These are phyloP conservation scores for Calonectria hongkongensis DNA, from an alignment of 2,329 filamentous ascomycete species.

Conservation along the genomic window DNA sequence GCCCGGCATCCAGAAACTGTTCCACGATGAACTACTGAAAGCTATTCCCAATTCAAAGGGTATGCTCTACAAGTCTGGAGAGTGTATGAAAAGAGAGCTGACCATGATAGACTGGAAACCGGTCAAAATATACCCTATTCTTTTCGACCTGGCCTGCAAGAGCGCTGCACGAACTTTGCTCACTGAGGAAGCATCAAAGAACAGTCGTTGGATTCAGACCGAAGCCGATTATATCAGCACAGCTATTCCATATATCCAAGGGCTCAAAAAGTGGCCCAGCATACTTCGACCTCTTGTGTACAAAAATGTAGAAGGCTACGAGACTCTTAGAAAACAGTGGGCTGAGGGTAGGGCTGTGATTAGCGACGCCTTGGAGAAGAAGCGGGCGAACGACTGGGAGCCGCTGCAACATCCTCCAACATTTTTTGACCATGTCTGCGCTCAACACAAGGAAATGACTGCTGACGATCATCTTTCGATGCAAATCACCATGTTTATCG, in stretches of 20 bases:
- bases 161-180: slow-evolving; percentile 3
- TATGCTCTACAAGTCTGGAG: not conserved
- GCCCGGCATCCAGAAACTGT: not conserved
- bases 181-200: not conserved
- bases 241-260: not conserved
- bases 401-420: slow-evolving; percentile 2
- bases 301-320: not conserved
- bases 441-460: not conserved
- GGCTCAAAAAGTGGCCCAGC: not conserved
- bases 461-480: not conserved
- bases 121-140: slow-evolving; percentile 7
- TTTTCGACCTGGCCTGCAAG: slow-evolving; percentile 3
- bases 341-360: slow-evolving; percentile 3
- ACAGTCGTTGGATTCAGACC: not conserved
- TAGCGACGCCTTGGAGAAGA: not conserved
- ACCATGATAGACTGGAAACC: not conserved
- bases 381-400: not conserved
- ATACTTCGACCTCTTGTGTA: not conserved
- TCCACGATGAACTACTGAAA: not conserved
- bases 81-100: not conserved
- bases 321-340: not conserved
- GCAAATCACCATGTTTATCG: slow-evolving; percentile 12
- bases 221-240: slow-evolving; percentile 1
- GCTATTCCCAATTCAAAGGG: not conserved
- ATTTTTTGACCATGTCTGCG: not conserved